phyloP scores from a whole-genome alignment of 306 rosid genomes.

The Clitoria ternatea region DNA sequence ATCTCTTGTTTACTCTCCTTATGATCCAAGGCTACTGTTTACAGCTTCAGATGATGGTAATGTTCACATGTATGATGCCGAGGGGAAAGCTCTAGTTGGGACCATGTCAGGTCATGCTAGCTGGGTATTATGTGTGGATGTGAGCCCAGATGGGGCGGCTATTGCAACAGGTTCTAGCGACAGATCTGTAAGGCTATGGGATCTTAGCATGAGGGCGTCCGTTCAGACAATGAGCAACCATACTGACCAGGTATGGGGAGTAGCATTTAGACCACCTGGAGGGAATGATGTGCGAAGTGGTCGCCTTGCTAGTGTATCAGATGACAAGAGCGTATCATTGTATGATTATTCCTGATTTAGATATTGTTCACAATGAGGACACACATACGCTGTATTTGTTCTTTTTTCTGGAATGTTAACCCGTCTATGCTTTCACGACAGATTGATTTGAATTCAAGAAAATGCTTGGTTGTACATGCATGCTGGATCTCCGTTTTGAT shows the following conservation, averaged over 20 bases:
- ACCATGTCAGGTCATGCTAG: conserved; percentile 92
- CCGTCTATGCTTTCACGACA: conserved; percentile 12
- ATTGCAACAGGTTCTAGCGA: conserved; percentile 95
- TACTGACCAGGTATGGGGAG: conserved; percentile 94
- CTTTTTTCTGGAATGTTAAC: conserved; percentile 11
- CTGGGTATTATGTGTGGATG: conserved; percentile 90
- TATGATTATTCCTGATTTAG: conserved; percentile 73
- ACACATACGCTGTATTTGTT: conserved; percentile 8
- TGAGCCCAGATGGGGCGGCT: conserved; percentile 85
- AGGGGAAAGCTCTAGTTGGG: conserved; percentile 70
- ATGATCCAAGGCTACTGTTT: conserved; percentile 76
- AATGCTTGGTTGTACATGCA: conserved; percentile 27
- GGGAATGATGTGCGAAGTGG: conserved; percentile 54
- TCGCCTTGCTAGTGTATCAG: conserved; percentile 93
- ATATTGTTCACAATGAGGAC: background rate
- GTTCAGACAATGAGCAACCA: conserved; percentile 99
- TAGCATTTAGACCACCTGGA: conserved; percentile 87
- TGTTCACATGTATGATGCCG: conserved; percentile 94
- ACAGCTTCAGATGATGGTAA: conserved; percentile 85
- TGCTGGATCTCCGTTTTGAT: conserved; percentile 11
- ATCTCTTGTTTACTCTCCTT: conserved; percentile 83
- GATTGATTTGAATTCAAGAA: conserved; percentile 19
- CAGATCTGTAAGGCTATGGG: conserved; percentile 94
- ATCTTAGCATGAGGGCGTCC: conserved; percentile 75
- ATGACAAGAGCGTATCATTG: conserved; percentile 86